Evolutionary conservation across 345 rosid species (phyloP).

Genomic region (Brassica incana): DNA sequence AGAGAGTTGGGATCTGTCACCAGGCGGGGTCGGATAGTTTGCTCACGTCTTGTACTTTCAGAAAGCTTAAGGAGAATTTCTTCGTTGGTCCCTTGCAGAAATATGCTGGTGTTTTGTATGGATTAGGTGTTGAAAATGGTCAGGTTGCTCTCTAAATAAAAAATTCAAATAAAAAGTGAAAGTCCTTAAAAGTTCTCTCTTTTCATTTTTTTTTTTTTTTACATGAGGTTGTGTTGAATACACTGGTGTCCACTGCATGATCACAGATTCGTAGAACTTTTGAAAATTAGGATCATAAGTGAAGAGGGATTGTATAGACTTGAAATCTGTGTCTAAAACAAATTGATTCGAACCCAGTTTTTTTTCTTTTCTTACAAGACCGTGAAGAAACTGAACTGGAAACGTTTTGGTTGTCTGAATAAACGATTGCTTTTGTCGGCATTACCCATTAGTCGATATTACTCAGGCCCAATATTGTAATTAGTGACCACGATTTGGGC

Average conservation of each 20-base stretch:
- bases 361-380: background rate
- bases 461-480: background rate
- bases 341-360: background rate
- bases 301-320: background rate
- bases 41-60: background rate
- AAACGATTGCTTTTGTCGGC: background rate
- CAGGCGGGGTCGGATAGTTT: background rate
- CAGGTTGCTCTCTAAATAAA: background rate
- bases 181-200: background rate
- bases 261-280: background rate
- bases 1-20: background rate
- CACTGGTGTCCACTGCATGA: background rate
- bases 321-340: background rate
- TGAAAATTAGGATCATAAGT: background rate
- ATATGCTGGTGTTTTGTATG: slow-evolving; percentile 1
- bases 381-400: background rate
- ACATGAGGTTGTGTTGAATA: background rate
- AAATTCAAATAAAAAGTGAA: background rate
- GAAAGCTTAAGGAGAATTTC: background rate
- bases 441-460: background rate
- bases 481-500: background rate
- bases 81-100: background rate
- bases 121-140: slow-evolving; percentile 1
- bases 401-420: background rate
- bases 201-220: background rate